phyloP scores from a whole-genome alignment of 2,329 filamentous ascomycete species.

The Monosporascus sp. region DNA sequence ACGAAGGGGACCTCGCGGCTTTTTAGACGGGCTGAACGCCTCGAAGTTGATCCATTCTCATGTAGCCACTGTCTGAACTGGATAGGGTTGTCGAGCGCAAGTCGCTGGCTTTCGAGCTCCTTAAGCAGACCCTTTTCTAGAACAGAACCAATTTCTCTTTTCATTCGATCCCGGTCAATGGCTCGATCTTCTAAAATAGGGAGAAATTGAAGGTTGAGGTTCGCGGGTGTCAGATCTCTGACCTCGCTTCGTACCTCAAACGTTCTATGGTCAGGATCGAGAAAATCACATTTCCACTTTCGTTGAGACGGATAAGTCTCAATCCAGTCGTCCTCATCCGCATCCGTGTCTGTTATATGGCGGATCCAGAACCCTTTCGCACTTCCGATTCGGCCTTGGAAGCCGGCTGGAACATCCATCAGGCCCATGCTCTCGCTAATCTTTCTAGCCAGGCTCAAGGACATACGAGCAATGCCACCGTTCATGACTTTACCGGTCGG shows the following conservation, averaged over 20 bases:
- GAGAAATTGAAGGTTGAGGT: conserved; percentile 64
- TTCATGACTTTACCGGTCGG: conserved; percentile 50
- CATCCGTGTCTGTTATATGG: conserved; percentile 42
- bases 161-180: conserved; percentile 38
- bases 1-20: conserved; percentile 36
- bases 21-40: conserved; percentile 31
- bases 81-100: conserved; percentile 44
- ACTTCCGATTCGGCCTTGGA: conserved; percentile 66
- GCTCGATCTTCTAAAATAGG: conserved; percentile 61
- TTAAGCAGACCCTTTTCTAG: conserved; percentile 44
- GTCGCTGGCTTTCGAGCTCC: conserved; percentile 48
- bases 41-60: conserved; percentile 27
- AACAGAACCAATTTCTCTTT: conserved; percentile 40
- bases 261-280: conserved; percentile 48
- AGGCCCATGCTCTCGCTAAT: conserved; percentile 49
- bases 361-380: conserved; percentile 74
- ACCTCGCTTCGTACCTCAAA: conserved; percentile 58
- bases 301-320: conserved; percentile 60
- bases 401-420: conserved; percentile 52
- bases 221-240: conserved; percentile 42
- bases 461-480: conserved; percentile 63
- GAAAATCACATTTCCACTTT: conserved; percentile 57
- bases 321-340: conserved; percentile 52
- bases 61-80: conserved; percentile 51
- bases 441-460: conserved; percentile 48